Base-by-base conservation (phyloP, 2,329 filamentous ascomycete genomes). In the Rugonectria rugulosa region DNA sequence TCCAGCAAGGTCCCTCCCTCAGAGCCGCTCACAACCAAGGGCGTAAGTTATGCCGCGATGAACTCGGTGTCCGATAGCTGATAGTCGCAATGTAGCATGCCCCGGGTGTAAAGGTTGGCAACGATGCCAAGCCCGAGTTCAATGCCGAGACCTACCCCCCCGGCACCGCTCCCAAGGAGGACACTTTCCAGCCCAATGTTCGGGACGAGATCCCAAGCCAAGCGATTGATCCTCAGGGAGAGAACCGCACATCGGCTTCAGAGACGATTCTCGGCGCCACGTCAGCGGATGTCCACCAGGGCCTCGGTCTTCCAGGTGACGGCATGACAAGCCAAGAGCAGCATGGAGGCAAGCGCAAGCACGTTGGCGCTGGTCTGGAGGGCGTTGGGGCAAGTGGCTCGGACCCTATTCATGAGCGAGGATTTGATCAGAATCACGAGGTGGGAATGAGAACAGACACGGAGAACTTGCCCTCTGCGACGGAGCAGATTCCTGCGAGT, bases 111-210 rank as follows among this genome's bases (percentile, higher is more conserved):
- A 80, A 84, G 57, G 80, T 85, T 53, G 83, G 83, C 65, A 83
- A 85, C 62, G 86, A 88, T 48, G 74, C 75, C 20, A 68, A 73
- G 11, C 85, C 85, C 17, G 88, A 89, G 67, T 92, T 89, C 77
- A 77, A 81, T 65, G 81, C 84, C 20, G 62, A 91, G 70, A 81
- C 79, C 1, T 73, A 86, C 29, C 80, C 86, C 0, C 73, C 87
- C 0, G 89, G 89, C 56, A 83, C 84, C 4, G 88, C 89, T 0
- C 89, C 89, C 3, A 56, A 56, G 12, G 69, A 76, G 46, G 44
- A 70, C 49, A 75, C 72, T 9, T 79, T 74, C 68, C 62, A 71
- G 34, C 78, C 80, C 10, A 72, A 77, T 43, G 65, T 75, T 1
- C 56, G 66, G 14, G 57, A 60, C 26, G 74, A 77, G 36, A 55